These are phyloP conservation scores for Leishmania tropica DNA, from an alignment of 208 protist species.

Conservation along the genomic window DNA sequence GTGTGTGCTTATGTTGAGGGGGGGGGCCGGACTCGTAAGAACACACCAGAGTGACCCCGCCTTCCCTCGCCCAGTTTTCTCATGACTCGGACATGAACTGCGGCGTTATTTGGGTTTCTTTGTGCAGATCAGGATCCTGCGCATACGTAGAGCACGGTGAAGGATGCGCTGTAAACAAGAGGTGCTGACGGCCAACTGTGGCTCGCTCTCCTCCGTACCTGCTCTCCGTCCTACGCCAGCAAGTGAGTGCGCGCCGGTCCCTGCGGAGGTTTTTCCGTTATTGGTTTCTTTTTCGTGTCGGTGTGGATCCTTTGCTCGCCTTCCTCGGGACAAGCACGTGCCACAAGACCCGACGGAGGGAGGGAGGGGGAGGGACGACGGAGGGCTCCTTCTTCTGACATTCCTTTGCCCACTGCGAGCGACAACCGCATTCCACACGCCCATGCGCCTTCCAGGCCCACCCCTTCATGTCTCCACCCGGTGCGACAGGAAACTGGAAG, in stretches of 20 bases:
- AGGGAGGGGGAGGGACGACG: neutral
- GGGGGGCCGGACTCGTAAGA: neutral
- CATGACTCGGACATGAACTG: neutral
- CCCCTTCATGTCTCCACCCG: neutral
- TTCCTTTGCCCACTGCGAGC: neutral
- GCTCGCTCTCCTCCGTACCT: neutral
- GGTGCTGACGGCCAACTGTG: neutral
- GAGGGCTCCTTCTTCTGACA: no score
- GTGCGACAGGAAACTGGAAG: neutral
- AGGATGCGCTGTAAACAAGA: neutral
- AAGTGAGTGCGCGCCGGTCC: neutral
- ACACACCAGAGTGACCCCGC: neutral
- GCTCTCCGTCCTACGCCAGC: neutral
- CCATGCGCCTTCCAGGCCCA: neutral
- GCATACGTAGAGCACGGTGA: neutral
- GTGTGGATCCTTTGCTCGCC: no score
- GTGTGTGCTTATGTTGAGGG: neutral
- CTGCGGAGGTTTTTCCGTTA: neutral
- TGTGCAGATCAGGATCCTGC: neutral
- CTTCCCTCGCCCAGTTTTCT: neutral
- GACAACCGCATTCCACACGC: neutral
- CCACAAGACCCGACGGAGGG: neutral
- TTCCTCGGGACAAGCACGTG: no score
- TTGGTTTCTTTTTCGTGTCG: no score
- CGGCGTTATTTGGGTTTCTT: neutral